Conservation (phyloP, 2,329 filamentous ascomycete genomes). For the Sarocladium kiliense region DNA sequence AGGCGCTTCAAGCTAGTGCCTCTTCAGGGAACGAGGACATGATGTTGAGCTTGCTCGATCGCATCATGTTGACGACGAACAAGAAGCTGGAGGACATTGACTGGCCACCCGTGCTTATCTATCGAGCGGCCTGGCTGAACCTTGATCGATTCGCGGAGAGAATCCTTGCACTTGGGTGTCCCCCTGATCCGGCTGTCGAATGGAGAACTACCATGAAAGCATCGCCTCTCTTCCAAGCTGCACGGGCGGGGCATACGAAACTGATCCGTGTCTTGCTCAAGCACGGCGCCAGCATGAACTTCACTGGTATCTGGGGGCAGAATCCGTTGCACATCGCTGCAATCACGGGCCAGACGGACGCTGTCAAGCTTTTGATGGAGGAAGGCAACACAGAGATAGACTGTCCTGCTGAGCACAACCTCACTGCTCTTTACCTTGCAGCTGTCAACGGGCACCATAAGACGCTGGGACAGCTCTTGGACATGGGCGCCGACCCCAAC, state of each 20-base stretch:
- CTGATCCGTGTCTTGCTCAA: slow-evolving; percentile 10
- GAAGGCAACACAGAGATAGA: slow-evolving; percentile 12
- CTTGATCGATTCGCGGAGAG: slow-evolving; percentile 11
- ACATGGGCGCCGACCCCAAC: slow-evolving; percentile 11
- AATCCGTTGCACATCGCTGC: neutral
- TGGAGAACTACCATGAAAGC: slow-evolving; percentile 8
- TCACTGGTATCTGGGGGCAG: neutral
- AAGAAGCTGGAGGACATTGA: neutral
- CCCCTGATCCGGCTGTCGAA: neutral
- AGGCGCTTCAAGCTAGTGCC: slow-evolving; percentile 10
- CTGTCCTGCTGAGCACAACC: slow-evolving; percentile 6
- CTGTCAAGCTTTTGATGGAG: slow-evolving; percentile 7
- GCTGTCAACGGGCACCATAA: slow-evolving; percentile 12
- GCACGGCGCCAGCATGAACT: slow-evolving; percentile 9
- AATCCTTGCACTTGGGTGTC: slow-evolving; percentile 10
- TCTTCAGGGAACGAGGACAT: slow-evolving; percentile 9
- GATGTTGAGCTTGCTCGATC: slow-evolving; percentile 12
- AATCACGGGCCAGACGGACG: neutral
- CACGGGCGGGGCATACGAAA: slow-evolving; percentile 10
- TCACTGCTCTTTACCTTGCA: slow-evolving; percentile 12
- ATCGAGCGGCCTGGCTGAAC: slow-evolving; percentile 11
- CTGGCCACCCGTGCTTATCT: slow-evolving; percentile 10
- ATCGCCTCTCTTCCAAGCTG: slow-evolving; percentile 11
- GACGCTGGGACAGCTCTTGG: slow-evolving; percentile 7
- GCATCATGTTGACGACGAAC: neutral